Evolutionary conservation across 495 filamentous ascomycete species (phyloP).

Genomic region (Cudoniella acicularis): DNA sequence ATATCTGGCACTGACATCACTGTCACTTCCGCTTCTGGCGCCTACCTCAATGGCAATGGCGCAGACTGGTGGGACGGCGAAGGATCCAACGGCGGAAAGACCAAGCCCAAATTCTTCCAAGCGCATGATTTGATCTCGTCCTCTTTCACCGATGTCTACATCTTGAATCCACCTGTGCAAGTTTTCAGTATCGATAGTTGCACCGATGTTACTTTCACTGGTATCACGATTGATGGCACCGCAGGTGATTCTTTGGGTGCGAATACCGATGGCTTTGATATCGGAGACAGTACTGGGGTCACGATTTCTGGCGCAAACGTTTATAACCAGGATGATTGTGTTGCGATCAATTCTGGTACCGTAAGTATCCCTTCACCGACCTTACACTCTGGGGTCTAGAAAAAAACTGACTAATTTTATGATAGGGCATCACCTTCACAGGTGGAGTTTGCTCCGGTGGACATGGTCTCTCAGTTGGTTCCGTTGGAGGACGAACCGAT

Average conservation of each 20-base stretch:
- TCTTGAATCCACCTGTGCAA: conserved; percentile 59
- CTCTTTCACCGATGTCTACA: conserved; percentile 33
- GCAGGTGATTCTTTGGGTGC: conserved; percentile 51
- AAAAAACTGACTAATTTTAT: too few species aligned
- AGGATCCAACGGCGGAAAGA: conserved; percentile 47
- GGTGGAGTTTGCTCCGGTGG: conserved; percentile 51
- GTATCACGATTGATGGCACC: conserved; percentile 57
- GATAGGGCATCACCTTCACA: conserved; percentile 51
- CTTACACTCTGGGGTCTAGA: too few species aligned
- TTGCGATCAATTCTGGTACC: conserved; percentile 59
- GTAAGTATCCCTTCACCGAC: too few species aligned
- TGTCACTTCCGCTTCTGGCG: conserved; percentile 37
- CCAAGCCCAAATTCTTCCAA: conserved; percentile 51
- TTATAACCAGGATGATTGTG: conserved; percentile 61
- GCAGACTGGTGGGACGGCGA: conserved; percentile 48
- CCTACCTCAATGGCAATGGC: conserved; percentile 41
- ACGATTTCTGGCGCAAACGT: conserved; percentile 52
- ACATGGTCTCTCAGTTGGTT: conserved; percentile 65
- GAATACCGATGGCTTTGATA: conserved; percentile 66
- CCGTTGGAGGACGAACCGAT: conserved; percentile 55
- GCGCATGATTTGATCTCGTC: conserved; percentile 39
- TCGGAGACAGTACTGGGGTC: conserved; percentile 42
- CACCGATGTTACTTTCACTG: conserved; percentile 40
- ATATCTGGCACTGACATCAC: conserved; percentile 42
- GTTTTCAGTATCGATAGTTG: conserved; percentile 52